Evolutionary conservation across 2,329 filamentous ascomycete genomes (phyloP).

Genomic region (Alternaria rosae): DNA sequence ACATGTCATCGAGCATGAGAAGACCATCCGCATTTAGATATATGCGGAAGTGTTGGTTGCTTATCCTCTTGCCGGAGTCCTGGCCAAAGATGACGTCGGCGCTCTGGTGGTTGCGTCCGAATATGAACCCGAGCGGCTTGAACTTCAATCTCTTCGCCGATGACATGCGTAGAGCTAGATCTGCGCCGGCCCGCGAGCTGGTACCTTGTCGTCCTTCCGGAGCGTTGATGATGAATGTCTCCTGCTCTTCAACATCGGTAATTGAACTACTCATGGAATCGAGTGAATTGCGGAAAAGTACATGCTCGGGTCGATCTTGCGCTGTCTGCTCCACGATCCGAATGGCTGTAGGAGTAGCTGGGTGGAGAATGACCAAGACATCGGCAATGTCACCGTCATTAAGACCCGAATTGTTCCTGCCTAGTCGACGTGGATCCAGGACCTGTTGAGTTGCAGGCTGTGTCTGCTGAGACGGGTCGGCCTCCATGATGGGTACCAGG

Average conservation of each 20-base stretch:
- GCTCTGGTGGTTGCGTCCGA: slow-evolving; percentile 75
- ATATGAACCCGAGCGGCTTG: slow-evolving; percentile 77
- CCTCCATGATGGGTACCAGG: slow-evolving; percentile 21
- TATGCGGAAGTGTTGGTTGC: slow-evolving; percentile 96
- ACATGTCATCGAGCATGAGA: slow-evolving; percentile 91
- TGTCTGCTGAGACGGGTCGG: slow-evolving; percentile 52
- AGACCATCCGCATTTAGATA: slow-evolving; percentile 85
- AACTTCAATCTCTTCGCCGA: slow-evolving; percentile 67
- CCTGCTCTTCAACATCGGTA: slow-evolving; percentile 50
- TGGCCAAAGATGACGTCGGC: slow-evolving; percentile 75
- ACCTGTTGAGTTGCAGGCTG: slow-evolving; percentile 78
- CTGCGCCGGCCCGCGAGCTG: slow-evolving; percentile 49
- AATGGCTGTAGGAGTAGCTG: slow-evolving; percentile 75
- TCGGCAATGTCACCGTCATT: slow-evolving; percentile 84
- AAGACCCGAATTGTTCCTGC: slow-evolving; percentile 82
- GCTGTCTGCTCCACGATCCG: slow-evolving; percentile 70
- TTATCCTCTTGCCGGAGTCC: slow-evolving; percentile 76
- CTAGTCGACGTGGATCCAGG: slow-evolving; percentile 79
- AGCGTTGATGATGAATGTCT: slow-evolving; percentile 59
- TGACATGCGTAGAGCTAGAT: slow-evolving; percentile 83
- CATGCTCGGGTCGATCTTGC: slow-evolving; percentile 63
- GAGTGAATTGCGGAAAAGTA: slow-evolving; percentile 59
- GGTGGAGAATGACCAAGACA: slow-evolving; percentile 87
- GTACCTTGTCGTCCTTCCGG: slow-evolving; percentile 27
- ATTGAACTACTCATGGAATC: slow-evolving; percentile 47